phyloP scores from a whole-genome alignment of 2,329 filamentous ascomycete genomes.

The Colletotrichum agaves region DNA sequence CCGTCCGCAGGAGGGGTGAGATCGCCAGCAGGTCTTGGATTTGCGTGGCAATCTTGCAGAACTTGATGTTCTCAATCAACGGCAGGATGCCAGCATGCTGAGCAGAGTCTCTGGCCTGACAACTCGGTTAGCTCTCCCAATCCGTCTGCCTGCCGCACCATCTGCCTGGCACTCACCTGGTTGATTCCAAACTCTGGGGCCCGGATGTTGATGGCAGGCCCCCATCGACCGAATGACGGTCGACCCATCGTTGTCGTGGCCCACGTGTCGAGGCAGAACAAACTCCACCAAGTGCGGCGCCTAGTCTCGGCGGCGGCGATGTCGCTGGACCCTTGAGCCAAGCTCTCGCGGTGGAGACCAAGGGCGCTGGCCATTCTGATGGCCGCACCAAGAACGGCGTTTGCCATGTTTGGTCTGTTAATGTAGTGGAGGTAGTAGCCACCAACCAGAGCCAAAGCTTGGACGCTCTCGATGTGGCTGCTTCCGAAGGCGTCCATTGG shows the following conservation, averaged over 20 bases:
- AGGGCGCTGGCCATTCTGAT: conserved; percentile 80
- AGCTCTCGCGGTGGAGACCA: conserved; percentile 74
- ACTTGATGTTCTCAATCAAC: conserved; percentile 79
- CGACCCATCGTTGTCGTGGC: conserved; percentile 76
- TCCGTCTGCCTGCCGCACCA: too few relatives aligned
- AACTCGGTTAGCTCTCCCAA: background rate
- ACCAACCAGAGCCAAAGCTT: conserved; percentile 76
- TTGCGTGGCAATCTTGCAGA: conserved; percentile 81
- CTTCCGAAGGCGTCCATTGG: conserved; percentile 74
- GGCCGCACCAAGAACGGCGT: conserved; percentile 76
- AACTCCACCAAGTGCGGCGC: conserved; percentile 78
- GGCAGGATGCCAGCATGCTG: conserved; percentile 75
- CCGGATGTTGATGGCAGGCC: conserved; percentile 74
- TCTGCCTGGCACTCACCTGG: conserved; percentile 41
- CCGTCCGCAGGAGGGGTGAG: conserved; percentile 72
- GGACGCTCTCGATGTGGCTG: conserved; percentile 73
- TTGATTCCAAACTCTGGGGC: conserved; percentile 66
- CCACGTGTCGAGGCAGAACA: conserved; percentile 81
- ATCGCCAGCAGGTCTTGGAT: conserved; percentile 81
- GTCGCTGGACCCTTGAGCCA: conserved; percentile 55
- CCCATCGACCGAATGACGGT: conserved; percentile 75
- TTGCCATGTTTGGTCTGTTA: conserved; percentile 81
- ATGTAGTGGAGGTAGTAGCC: conserved; percentile 84
- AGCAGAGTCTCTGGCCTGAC: conserved; percentile 56
- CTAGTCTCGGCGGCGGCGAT: conserved; percentile 69